These are phyloP conservation scores for Rhododendron simsii DNA, from an alignment of 148 eudicot genomes.

Conservation along the genomic window DNA sequence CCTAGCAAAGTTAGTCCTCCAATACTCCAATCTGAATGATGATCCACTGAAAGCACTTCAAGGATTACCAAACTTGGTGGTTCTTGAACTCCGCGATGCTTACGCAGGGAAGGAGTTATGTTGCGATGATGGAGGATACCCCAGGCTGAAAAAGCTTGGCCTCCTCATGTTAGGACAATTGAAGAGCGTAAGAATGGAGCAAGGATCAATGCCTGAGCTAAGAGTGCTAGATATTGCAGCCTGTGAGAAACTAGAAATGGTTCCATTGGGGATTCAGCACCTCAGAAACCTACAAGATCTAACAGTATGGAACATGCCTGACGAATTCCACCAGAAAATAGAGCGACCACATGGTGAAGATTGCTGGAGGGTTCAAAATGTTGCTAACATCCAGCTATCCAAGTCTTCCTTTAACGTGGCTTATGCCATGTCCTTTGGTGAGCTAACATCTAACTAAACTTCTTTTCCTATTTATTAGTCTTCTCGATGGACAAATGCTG, in stretches of 20 bases:
- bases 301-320: background rate
- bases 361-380: background rate
- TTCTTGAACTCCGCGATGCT: slow-evolving; percentile 13
- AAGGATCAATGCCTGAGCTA: slow-evolving; percentile 14
- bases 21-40: background rate
- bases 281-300: too few species aligned
- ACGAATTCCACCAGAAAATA: background rate
- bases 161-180: background rate
- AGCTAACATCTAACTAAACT: too few species aligned
- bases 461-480: too few species aligned
- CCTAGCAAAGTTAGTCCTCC: slow-evolving; percentile 10
- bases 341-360: slow-evolving; percentile 8
- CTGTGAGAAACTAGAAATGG: too few species aligned
- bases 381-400: too few species aligned
- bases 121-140: slow-evolving; percentile 3
- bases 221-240: background rate
- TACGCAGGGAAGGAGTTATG: too few species aligned
- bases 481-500: too few species aligned
- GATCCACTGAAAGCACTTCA: slow-evolving; percentile 13
- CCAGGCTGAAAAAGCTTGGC: slow-evolving; percentile 2
- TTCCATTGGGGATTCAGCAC: too few species aligned
- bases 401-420: too few species aligned
- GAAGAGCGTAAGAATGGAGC: background rate
- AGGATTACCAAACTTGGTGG: background rate
- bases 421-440: too few species aligned